Evolutionary conservation across 2,329 filamentous ascomycete genomes (phyloP), one percentile per base, ranked within the genome.

Genomic region (Incumbomyces delicatus): DNA sequence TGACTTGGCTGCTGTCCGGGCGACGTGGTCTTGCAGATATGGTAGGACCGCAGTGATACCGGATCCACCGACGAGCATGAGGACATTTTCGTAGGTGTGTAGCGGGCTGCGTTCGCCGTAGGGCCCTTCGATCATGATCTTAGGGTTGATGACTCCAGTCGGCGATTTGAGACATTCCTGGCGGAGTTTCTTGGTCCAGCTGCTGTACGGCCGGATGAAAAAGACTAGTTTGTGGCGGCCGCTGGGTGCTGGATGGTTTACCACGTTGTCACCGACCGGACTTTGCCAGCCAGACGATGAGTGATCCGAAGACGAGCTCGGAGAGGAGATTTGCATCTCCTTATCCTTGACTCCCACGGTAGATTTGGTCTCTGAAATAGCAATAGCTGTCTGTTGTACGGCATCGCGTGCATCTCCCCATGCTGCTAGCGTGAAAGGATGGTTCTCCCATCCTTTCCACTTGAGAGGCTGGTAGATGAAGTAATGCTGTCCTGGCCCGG

Each of bases 181-280:
- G 33, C 62, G 63, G 8, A 76, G 64, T n/a, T 67, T 62, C 4
- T 61, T 65, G 1, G 73, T 76, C 63, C 72, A 74, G 41, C 73
- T 72, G 41, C 69, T 61, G 53, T 71, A 74, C 0, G 73, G 73
- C 1, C 73, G 67, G 41, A 76, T 66, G 54, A 71, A 68, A 53
- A 75, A 74, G 3, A 66, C 62, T 6, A 75, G 57, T 33, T 61
- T 63, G 3, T 68, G 58, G 2, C 56, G 60, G 47, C 46, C 41
- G 22, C 22, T 27, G 22, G 4, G 5, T 27, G 22, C 8, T 27
- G 22, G 22, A 27, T 5, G 4, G 8, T 8, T 27, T 5, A 8
- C 22, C 7, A 31, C 35, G 6, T 17, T 20, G 6, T 51, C 33
- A 7, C 40, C 30, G 31, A 34, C 29, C n/a, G 37, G 6, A 3